Base-by-base conservation (phyloP, 2,329 filamentous ascomycete species). In the Blumeriella jaapii region DNA sequence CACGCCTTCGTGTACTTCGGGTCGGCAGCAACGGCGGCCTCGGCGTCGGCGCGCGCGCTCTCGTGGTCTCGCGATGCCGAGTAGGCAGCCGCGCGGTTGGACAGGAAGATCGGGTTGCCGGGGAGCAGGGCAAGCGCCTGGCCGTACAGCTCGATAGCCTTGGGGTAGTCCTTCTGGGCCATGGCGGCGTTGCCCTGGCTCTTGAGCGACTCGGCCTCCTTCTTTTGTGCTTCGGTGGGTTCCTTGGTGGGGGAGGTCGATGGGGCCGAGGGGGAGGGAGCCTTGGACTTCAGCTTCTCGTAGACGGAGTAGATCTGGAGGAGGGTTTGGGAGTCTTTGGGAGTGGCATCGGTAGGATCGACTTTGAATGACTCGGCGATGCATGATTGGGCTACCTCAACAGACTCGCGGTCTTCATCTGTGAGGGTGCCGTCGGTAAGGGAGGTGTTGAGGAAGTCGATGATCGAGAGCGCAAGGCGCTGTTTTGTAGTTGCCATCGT, bases 1-100 rank as follows among this genome's bases (percentile, higher is more conserved):
- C 91, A 98, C 11, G 86, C 91, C 66, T 98, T 96, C 48, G 87
- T 93, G 68, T 96, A 98, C 58, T 76, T 78, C 9, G 91, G 85
- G 59, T 98, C 91, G 36, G 86, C 72, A 38, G 75, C 73, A 37
- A 91, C 83, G 36, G 91, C 91, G 46, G 91, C 74, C 64, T 96
- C 89, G 29, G 91, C 91, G 59, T 98, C 91, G 42, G 78, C 69
- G 51, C 75, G 78, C 9, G 91, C 91, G 44, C 82, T 78, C 43
- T 80, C 75, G 64, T 96, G 87, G 61, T 94, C 78, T 50, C 78
- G 74, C 43, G 76, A 76, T 14, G 85, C 89, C 17, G 79, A 86
- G 69, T 93, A 83, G 5, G 91, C 91, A 29, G 91, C 91, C 8
- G 91, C 91, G 48, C 91, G 85, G 74, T 98, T 98, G 45, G 85